These are phyloP conservation scores for Citrus inodora DNA, from an alignment of 345 rosid species.

Conservation along the genomic window DNA sequence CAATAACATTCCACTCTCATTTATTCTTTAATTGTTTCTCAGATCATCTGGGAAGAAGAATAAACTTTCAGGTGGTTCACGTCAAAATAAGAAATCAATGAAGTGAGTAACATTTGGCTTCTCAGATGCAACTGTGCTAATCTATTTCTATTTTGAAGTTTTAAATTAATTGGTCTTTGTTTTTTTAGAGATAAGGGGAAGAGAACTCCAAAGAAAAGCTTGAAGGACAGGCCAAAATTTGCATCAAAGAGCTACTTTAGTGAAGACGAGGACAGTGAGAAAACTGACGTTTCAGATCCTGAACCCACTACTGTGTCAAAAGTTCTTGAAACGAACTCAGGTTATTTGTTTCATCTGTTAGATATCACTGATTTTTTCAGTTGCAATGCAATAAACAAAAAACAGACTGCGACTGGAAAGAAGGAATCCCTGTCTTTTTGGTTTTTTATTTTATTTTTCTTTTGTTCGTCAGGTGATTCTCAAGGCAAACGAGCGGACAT, in stretches of 20 bases:
- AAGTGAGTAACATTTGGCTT: slow-evolving; percentile 39
- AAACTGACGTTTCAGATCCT: slow-evolving; percentile 42
- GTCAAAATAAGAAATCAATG: slow-evolving; percentile 38
- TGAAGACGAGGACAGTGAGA: slow-evolving; percentile 41
- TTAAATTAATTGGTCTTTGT: slow-evolving; percentile 13
- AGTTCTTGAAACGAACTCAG: slow-evolving; percentile 31
- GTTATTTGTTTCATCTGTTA: slow-evolving; percentile 24
- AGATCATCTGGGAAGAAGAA: slow-evolving; percentile 56
- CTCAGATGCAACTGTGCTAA: slow-evolving; percentile 4
- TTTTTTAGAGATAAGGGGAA: slow-evolving; percentile 58
- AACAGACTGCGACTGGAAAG: neutral
- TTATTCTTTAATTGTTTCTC: slow-evolving; percentile 20
- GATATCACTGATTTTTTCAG: neutral
- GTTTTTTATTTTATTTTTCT: slow-evolving; percentile 1
- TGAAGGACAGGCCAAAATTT: slow-evolving; percentile 30
- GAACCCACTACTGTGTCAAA: slow-evolving; percentile 24
- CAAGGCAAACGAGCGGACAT: slow-evolving; percentile 33
- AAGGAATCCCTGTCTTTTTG: neutral
- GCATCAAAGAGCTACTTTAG: slow-evolving; percentile 29
- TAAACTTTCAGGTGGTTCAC: slow-evolving; percentile 34
- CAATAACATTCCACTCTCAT: neutral
- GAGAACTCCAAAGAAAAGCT: slow-evolving; percentile 80
- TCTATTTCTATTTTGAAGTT: slow-evolving; percentile 4
- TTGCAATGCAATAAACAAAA: neutral
- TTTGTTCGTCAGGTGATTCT: slow-evolving; percentile 33